Evolutionary conservation across 805 yeast species (phyloP), one percentile per base, ranked within the genome.

Genomic region (Ogataea sp.): DNA sequence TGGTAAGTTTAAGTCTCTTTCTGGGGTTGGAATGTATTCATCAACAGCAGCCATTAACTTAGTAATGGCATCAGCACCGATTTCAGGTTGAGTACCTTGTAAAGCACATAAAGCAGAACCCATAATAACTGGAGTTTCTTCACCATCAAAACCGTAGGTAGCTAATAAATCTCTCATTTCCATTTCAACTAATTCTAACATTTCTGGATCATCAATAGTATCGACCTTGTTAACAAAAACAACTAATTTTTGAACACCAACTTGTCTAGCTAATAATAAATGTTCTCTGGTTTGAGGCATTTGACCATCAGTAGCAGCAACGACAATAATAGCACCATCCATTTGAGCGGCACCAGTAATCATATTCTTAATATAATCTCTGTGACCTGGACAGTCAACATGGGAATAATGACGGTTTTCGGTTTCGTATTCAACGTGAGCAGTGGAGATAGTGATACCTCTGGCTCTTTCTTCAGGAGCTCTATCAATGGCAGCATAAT

Each of bases 271-370:
- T 59, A 93, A 80, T 67, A 93, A 72, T 71, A 93, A 75, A 72
- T 93, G 98, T 73, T 93, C 98, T 74, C 97, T 86, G 53, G 98
- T 93, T 74, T 93, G 98, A 61, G 97, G 97, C 97, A 90, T 93
- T 71, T 88, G 96, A 60, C 98, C 98, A 61, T 93, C 98, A 42
- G 96, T 74, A 48, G 98, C 98, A 59, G 97, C 98, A 65, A 93
- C 97, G 46, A 90, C 97, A 70, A 90, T 90, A 56, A 90, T 89
- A 52, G 97, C 97, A 75, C 97, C 97, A 67, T 90, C 97, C 97
- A 89, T 89, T 67, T 90, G 96, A 56, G 97, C 96, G 57, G 97
- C 97, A 81, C 97, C 97, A 51, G 96, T 87, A 66, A 90, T 90
- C 97, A 90, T 90, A 70, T 90, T 90, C 75, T 90, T 90, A 70